Conservation (phyloP, 2,329 filamentous ascomycete genomes). For the Pestalotiopsis sp. region DNA sequence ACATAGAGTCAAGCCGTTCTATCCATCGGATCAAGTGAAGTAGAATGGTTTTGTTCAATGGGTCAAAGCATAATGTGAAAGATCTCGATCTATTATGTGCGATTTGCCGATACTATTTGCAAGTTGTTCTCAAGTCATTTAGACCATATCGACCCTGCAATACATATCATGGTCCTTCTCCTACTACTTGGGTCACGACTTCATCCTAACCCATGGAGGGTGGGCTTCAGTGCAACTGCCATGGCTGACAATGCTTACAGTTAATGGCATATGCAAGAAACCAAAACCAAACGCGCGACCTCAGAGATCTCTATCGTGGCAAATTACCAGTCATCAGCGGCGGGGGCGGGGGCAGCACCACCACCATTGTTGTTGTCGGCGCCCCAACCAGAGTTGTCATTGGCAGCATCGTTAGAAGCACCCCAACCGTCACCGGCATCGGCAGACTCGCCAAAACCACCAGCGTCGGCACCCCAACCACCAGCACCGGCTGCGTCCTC, state of each 20-base stretch:
- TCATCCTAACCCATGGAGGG: neutral
- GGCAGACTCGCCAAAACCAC: slow-evolving; percentile 27
- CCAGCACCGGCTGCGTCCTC: slow-evolving; percentile 26
- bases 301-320: neutral
- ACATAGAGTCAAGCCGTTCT: no score
- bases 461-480: slow-evolving; percentile 16
- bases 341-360: neutral
- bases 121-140: neutral
- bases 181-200: neutral
- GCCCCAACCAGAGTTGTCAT: slow-evolving; percentile 24
- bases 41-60: no score
- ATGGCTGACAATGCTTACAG: neutral
- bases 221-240: neutral
- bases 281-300: neutral
- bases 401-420: slow-evolving; percentile 1
- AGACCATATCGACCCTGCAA: neutral
- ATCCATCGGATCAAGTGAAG: no score
- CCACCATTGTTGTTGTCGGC: slow-evolving; percentile 20
- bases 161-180: neutral
- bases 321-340: neutral
- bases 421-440: slow-evolving; percentile 45
- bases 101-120: neutral
- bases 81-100: neutral
- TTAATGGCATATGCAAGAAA: neutral
- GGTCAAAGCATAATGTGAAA: neutral